Percentiles rank a stretch among this genome's conserved stretches.
These are phyloP conservation scores for Synchytrium microbalum DNA, from an alignment of 371 early-diverging fungal genomes.

Conservation along the genomic window DNA sequence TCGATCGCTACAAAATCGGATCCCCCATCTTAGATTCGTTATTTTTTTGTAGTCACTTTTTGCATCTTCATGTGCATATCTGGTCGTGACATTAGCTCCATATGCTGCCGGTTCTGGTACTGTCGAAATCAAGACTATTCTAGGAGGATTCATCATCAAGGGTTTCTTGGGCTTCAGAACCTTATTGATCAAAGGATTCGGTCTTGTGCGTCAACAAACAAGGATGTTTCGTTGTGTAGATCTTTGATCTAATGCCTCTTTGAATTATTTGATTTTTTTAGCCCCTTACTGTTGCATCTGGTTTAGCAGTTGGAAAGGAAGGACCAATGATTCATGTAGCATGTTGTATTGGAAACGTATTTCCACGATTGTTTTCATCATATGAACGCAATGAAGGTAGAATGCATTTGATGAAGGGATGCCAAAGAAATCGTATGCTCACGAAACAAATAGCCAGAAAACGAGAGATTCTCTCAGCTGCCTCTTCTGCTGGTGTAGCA, in stretches of 20 bases:
- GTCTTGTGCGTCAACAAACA: conserved; percentile 48
- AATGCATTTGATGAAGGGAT: not conserved
- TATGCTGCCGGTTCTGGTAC: conserved; percentile 88
- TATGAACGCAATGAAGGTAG: conserved; percentile 62
- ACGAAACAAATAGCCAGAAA: conserved; percentile 23
- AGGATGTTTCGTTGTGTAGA: no score
- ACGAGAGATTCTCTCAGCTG: conserved; percentile 86
- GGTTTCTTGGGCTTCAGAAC: conserved; percentile 82
- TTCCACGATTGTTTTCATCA: conserved; percentile 74
- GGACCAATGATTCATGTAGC: conserved; percentile 94
- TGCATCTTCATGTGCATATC: conserved; percentile 3
- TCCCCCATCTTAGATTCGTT: no score
- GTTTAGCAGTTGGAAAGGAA: conserved; percentile 88
- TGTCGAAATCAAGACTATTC: conserved; percentile 89
- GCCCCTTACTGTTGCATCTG: conserved; percentile 62
- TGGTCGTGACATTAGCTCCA: conserved; percentile 25
- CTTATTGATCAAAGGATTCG: conserved; percentile 74
- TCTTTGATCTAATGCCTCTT: no score
- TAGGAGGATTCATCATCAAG: conserved; percentile 87
- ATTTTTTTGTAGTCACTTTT: conserved; percentile 2
- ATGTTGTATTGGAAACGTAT: conserved; percentile 83
- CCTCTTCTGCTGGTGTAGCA: conserved; percentile 90
- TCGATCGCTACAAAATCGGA: no score
- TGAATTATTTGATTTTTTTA: no score
- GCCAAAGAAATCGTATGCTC: not conserved